Percentiles rank a stretch among this genome's conserved stretches.
phyloP scores from a whole-genome alignment of 2,329 filamentous ascomycete genomes.

The Colletotrichum echinochloae region DNA sequence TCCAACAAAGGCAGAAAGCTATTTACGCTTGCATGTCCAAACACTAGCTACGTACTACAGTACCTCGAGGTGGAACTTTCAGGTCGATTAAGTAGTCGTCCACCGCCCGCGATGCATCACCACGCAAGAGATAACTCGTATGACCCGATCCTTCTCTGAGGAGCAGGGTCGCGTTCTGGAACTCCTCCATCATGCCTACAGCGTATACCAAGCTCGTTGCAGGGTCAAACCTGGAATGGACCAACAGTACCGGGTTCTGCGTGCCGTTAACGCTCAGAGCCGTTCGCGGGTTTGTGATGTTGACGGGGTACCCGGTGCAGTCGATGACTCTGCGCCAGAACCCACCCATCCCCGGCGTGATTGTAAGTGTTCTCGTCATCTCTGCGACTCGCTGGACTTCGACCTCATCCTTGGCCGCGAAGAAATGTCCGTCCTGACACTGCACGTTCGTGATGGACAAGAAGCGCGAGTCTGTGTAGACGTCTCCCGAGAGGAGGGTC shows the following conservation, averaged over 20 bases:
- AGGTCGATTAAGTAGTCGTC: conserved; percentile 28
- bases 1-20: too few species aligned
- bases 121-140: conserved; percentile 24
- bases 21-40: too few species aligned
- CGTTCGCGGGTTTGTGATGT: conserved; percentile 29
- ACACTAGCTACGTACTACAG: conserved; percentile 9
- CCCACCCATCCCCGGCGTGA: conserved; percentile 26
- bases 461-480: conserved; percentile 1
- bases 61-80: conserved; percentile 27
- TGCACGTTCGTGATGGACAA: conserved; percentile 28
- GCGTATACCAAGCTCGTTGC: conserved; percentile 34
- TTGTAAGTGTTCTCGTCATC: conserved; percentile 23
- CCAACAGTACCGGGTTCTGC: conserved; percentile 23
- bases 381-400: conserved; percentile 28
- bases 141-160: conserved; percentile 34
- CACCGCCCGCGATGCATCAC: conserved; percentile 24
- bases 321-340: conserved; percentile 35
- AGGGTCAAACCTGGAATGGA: conserved; percentile 30
- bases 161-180: conserved; percentile 16
- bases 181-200: conserved; percentile 28
- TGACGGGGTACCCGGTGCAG: conserved; percentile 34
- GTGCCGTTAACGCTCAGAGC: conserved; percentile 23
- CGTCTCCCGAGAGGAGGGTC: conserved; percentile 9
- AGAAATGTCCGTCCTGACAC: conserved; percentile 34
- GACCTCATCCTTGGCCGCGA: conserved; percentile 25